phyloP scores from a whole-genome alignment of 176 grass and related monocot species.

The Canna indica region DNA sequence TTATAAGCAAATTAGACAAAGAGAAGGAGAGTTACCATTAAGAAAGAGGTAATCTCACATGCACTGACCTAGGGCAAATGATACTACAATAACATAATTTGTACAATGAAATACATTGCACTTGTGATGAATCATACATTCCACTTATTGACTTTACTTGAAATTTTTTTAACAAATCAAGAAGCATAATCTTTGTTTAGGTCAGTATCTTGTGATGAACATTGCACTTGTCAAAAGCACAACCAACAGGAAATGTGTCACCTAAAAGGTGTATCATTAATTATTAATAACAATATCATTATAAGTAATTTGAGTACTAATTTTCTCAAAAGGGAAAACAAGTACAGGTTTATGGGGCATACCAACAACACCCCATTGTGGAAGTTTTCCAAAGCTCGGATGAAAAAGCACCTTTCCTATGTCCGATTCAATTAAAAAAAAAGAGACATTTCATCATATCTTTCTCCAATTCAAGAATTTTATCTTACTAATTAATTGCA shows the following conservation, averaged over 20 bases:
- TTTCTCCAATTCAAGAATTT: background rate
- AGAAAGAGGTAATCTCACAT: too few relatives aligned
- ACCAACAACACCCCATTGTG: constrained; percentile 98
- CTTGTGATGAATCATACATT: too few relatives aligned
- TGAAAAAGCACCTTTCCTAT: constrained; percentile 93
- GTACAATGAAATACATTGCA: too few relatives aligned
- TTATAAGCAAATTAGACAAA: too few relatives aligned
- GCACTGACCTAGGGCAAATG: too few relatives aligned
- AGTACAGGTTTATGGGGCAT: background rate
- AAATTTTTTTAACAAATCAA: background rate
- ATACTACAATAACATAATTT: too few relatives aligned
- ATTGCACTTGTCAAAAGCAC: constrained; percentile 61
- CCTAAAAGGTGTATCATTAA: constrained; percentile 30
- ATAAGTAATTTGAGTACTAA: background rate
- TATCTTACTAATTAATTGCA: background rate
- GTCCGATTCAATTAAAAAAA: constrained; percentile 38
- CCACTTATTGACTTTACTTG: too few relatives aligned
- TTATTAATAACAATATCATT: background rate
- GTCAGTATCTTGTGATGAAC: constrained; percentile 67
- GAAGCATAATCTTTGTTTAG: background rate
- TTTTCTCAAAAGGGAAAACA: background rate
- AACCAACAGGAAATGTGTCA: constrained; percentile 87
- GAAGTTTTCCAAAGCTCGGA: constrained; percentile 58
- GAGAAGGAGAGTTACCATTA: too few relatives aligned
- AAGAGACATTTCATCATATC: background rate